Base-by-base conservation (phyloP, 73 alveolate species). In the Paramecium caudatum region DNA sequence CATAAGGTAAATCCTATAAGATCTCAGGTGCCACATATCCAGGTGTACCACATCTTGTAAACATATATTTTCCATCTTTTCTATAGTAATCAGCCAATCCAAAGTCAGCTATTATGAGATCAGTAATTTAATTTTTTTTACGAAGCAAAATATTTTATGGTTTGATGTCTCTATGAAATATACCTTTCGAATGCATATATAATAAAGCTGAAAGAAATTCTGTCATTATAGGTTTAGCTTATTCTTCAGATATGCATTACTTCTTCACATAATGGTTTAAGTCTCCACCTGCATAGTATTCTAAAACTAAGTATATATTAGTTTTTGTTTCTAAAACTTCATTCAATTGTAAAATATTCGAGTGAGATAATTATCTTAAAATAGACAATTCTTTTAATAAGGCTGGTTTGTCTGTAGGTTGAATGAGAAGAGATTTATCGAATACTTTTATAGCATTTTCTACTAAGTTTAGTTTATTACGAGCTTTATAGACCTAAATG, bases 311-410 rank as follows among this genome's bases (percentile, higher is more conserved):
- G 84, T 82, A 93, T 36, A 84, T 68, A 86, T 85, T 70, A 45
- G 91, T 91, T 86, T 65, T 48, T 80, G 91, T 91, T 91, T 95
- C 98, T 82, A 83, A 95, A 19, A 95, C 91, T 46, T 91, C 96
- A 87, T 95, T 87, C 46, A 95, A 61, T 82, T 93, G 50, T 10
- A 95, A 94, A 8, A 95, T 93, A 47, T 91, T 85, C 33, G 95
- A 94, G 91, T 95, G 98, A 15, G 85, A 91, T 34, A 95, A 90
- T 91, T 90, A 48, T 91, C 93, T 94, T 84, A 95, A 48, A n/a
- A 93, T 82, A 46, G 85, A 91, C 1, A 95, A 94, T 90, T 95
- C 98, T 13, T 95, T 93, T 80, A 91, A 21, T 0, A 93, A 91
- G 69, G 93, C 95, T 55, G 63, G 47, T 82, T 88, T 94, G 19